Evolutionary conservation across 495 filamentous ascomycete species (phyloP).

Genomic region (Jackrogersella minutella): DNA sequence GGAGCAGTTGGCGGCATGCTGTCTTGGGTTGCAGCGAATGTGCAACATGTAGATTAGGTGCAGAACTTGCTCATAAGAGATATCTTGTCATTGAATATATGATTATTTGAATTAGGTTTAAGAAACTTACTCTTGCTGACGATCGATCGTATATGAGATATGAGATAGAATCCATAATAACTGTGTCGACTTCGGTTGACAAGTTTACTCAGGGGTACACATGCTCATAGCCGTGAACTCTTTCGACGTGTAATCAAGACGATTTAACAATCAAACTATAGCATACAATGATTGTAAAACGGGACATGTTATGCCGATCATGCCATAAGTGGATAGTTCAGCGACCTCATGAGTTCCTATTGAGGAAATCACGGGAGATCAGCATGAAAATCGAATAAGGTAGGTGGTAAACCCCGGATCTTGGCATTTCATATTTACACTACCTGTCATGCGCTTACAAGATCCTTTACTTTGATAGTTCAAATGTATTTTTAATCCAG

Average conservation of each 20-base stretch:
- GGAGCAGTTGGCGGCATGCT: background rate
- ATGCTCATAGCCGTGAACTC: background rate
- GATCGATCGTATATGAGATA: background rate
- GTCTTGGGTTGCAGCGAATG: background rate
- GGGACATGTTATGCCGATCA: background rate
- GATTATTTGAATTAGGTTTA: background rate
- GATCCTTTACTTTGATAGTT: no score
- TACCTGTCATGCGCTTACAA: no score
- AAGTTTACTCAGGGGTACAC: background rate
- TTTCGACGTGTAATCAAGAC: background rate
- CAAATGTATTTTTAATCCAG: no score
- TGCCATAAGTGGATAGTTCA: background rate
- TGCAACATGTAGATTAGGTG: background rate
- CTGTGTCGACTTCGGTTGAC: background rate
- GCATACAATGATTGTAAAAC: background rate
- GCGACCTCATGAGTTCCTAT: background rate
- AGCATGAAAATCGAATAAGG: background rate
- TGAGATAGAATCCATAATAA: background rate
- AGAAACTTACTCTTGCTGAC: background rate
- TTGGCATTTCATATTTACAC: background rate
- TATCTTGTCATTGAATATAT: background rate
- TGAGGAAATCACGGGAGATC: constrained; percentile 4
- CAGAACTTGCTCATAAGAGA: background rate
- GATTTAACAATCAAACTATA: background rate
- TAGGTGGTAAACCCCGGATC: background rate